phyloP scores from a whole-genome alignment of 805 yeast species.

The Wickerhamiella musiphila region DNA sequence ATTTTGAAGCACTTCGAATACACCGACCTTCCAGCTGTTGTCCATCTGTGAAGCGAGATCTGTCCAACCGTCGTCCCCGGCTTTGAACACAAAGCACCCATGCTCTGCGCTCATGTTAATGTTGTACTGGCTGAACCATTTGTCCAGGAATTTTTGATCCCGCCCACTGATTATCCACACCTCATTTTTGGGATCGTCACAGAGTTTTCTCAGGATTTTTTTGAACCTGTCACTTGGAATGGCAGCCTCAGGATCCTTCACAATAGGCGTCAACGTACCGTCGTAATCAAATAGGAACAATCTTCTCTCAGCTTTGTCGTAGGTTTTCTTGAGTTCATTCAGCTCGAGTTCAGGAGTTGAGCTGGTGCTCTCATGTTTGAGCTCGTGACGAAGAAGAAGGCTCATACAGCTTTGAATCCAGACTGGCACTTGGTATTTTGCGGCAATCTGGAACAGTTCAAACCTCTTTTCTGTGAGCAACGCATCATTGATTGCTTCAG shows the following conservation, averaged over 20 bases:
- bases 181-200: slow-evolving; percentile 62
- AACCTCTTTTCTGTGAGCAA: slow-evolving; percentile 25
- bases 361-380: slow-evolving; percentile 28
- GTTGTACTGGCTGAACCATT: slow-evolving; percentile 62
- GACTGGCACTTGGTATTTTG: slow-evolving; percentile 52
- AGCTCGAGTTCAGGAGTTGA: slow-evolving; percentile 72
- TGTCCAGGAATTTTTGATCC: slow-evolving; percentile 74
- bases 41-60: slow-evolving; percentile 69
- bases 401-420: slow-evolving; percentile 58
- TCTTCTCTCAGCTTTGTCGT: slow-evolving; percentile 44
- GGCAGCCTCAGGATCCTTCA: slow-evolving; percentile 94
- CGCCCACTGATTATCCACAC: slow-evolving; percentile 95
- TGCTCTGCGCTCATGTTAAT: slow-evolving; percentile 92
- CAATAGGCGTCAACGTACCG: slow-evolving; percentile 94
- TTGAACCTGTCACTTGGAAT: slow-evolving; percentile 68
- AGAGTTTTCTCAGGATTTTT: slow-evolving; percentile 38
- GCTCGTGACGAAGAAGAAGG: slow-evolving; percentile 23
- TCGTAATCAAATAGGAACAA: slow-evolving; percentile 88
- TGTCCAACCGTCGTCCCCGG: slow-evolving; percentile 57
- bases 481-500: slow-evolving; percentile 61
- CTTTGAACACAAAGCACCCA: slow-evolving; percentile 75
- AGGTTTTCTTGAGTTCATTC: slow-evolving; percentile 42
- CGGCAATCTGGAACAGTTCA: slow-evolving; percentile 45
- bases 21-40: slow-evolving; percentile 89
- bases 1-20: slow-evolving; percentile 49